Base-by-base conservation (phyloP, 345 rosid species). In the Linum usitatissimum region DNA sequence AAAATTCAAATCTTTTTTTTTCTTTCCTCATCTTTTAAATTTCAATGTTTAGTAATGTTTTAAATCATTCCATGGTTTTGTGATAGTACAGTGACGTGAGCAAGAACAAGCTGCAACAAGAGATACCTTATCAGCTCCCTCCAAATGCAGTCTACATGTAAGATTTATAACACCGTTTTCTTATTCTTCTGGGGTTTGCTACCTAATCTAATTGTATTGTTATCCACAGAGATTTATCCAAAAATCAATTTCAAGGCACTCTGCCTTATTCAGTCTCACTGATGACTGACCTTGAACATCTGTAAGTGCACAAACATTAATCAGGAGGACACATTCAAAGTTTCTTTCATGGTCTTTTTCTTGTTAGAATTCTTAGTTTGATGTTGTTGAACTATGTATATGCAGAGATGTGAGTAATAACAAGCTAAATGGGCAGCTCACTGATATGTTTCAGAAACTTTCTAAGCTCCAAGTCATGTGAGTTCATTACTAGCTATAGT, bases 101-200 rank as follows among this genome's bases (percentile, higher is more conserved):
- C 85, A 68, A 84, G 72, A 90, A 93, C 90, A 87, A 90, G 68
- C 84, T 93, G 67, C 72, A 78, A 49, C 84, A 78, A 66, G 79
- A 84, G 63, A 79, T 87, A 76, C 99, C 99, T 5, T 93, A 90
- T 63, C 99, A 93, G 76, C 88, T 93, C 65, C 99, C 99, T 71
- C 94, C 94, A 18, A 86, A 79, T 60, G 72, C 75, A 60, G 65
- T 31, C 67, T 66, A 80, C 66, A 58, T 93, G 99, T 90, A 80
- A 81, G 94, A 68, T 6, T 21, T 4, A 6, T 18, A 19, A 42
- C 18, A 40, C 0, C 30, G 34, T 5, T 39, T 17, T 45, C n/a
- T 39, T 30, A 9, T 66, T 55, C 61, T 30, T 40, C 4, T 34
- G 20, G 54, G 36, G 39, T 31, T 58, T 9, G 19, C 62, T 53